Base-by-base conservation (phyloP, 306 rosid species). In the Bauhinia variegata region DNA sequence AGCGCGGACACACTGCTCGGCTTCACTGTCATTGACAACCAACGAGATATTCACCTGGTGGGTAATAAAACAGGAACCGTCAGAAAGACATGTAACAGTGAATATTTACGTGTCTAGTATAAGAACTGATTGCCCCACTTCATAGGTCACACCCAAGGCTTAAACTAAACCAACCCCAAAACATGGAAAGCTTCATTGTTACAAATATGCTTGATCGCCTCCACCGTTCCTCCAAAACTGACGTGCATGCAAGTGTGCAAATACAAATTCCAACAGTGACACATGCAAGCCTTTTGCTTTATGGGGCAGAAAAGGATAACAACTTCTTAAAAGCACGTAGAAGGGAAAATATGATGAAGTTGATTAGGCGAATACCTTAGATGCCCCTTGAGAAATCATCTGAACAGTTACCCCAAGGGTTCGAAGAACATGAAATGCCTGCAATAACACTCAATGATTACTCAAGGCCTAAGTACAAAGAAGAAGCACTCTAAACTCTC, bases 341-440 rank as follows among this genome's bases (percentile, higher is more conserved):
- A 16, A n/a, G 18, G 47, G 31, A 41, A 65, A 51, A 64, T 4
- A 32, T 54, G 50, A 6, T 8, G 15, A 16, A 75, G 39, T 48
- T 33, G 72, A 70, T 44, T 54, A 30, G 78, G 59, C 41, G 41
- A 60, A 60, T 73, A 92, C 98, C 98, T 92, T 92, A 50, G 96
- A 89, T 63, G 96, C 96, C 66, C 96, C 98, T 80, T 89, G 96
- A 60, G 98, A 92, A 75, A 92, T 92, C 98, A 92, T 92, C 85
- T 92, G 98, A 79, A 92, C 98, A 76, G 86, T 89, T 80, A 89
- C 88, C 43, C 89, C 91, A 70, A 73, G 90, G 47, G 84, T 77
- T 52, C 87, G 92, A 66, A 92, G 92, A 78, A 89, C 96, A 38
- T 32, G 74, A 74, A 92, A 92, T 53, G 84, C 95, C 98, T 92